Base-by-base conservation (phyloP, 2,329 filamentous ascomycete genomes). In the Colletotrichum eremochloae region DNA sequence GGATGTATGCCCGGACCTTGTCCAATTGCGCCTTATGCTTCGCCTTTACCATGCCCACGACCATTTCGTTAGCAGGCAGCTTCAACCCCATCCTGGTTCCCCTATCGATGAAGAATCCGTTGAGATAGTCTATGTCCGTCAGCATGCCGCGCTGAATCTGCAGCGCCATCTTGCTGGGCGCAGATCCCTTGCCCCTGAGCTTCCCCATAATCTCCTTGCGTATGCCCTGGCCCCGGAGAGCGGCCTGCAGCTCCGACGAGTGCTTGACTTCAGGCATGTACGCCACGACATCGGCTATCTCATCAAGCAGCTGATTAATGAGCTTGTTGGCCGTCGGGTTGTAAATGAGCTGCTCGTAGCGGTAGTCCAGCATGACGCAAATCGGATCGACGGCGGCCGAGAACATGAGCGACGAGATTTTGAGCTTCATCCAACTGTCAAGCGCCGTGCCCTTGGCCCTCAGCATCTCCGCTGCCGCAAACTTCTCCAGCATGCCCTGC, bases 61-160 rank as follows among this genome's bases (percentile, higher is more conserved):
- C 84, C 85, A 93, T 88, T 76, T 91, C 91, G 79, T 97, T 96
- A 73, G 92, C 85, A 14, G 90, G 89, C 77, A 91, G 91, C 63
- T 89, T 85, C n/a, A 97, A 84, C 1, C 94, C 93, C 72, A 95
- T 77, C 79, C 93, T 89, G 76, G 89, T 87, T 0, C 93, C 96
- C 52, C 92, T 88, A 63, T 85, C 87, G 42, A 97, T 86, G 72
- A 99, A 92, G 83, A 96, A 99, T 0, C 95, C 96, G 79, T 97
- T 98, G 76, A 96, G 88, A 77, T 92, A 97, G 57, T 95, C 90
- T 52, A 98, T 89, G 77, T 97, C 94, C 0, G 94, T 94, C 70
- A 86, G 82, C 73, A 84, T 83, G 1, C 93, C 92, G 1, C 82
- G 80, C 14, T 89, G 83, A 15, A 95, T 84, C 76, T 92, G 90